Conservation (phyloP, 2,329 filamentous ascomycete species). For the Tolypocladium ophioglossoides region DNA sequence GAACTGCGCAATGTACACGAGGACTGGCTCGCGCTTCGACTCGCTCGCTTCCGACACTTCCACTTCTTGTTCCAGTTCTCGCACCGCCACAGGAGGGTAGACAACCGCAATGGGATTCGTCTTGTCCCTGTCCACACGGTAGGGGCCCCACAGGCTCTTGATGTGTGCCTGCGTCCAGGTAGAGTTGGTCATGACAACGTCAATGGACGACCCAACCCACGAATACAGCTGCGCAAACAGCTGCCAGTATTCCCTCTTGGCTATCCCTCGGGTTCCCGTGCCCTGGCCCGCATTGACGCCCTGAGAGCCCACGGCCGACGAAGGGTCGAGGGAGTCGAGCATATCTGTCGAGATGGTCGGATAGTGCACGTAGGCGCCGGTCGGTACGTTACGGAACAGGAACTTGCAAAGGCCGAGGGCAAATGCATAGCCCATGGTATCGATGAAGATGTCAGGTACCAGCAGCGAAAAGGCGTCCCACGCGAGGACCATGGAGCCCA, state of each 20-base stretch:
- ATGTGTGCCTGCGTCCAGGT: conserved; percentile 88
- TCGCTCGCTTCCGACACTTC: conserved; percentile 61
- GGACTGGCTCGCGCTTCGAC: conserved; percentile 53
- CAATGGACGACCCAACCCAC: conserved; percentile 70
- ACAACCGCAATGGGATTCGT: conserved; percentile 58
- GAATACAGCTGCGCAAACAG: conserved; percentile 76
- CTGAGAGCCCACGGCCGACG: conserved; percentile 44
- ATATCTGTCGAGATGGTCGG: conserved; percentile 98
- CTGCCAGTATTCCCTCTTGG: conserved; percentile 79
- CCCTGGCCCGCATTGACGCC: conserved; percentile 81
- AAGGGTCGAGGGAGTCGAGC: conserved; percentile 69
- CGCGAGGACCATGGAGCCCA: conserved; percentile 78
- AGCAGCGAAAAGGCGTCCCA: conserved; percentile 90
- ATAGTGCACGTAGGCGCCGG: conserved; percentile 92
- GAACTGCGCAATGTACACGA: conserved; percentile 96
- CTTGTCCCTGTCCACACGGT: conserved; percentile 33
- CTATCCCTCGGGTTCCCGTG: conserved; percentile 54
- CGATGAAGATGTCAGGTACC: conserved; percentile 86
- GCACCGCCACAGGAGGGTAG: conserved; percentile 86
- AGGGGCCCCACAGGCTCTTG: conserved; percentile 63
- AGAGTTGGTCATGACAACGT: conserved; percentile 96
- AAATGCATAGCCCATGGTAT: conserved; percentile 98
- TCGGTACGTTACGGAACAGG: conserved; percentile 71
- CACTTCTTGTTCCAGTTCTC: conserved; percentile 67
- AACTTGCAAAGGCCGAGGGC: conserved; percentile 71